A percentile compares a stretch with the other conserved stretches of the same genome.
These are phyloP conservation scores for Talaromyces sp. DNA, from an alignment of 2,329 filamentous ascomycete genomes.

Conservation along the genomic window DNA sequence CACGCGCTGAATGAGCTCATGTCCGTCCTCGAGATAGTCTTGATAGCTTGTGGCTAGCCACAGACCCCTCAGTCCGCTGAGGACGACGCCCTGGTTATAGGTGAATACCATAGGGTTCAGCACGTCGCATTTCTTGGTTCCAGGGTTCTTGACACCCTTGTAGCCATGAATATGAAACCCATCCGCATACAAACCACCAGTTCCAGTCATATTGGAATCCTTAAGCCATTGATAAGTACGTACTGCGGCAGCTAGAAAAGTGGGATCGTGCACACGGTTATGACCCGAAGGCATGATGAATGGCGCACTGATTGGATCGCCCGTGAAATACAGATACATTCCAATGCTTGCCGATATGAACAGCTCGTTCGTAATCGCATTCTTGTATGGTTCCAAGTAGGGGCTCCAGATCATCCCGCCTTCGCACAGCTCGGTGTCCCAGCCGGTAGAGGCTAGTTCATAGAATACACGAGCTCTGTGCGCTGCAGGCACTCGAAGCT, in stretches of 20 bases:
- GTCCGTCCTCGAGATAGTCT: constrained; percentile 72
- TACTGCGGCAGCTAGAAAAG: constrained; percentile 69
- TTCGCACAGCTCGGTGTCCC: constrained; percentile 75
- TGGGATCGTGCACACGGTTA: constrained; percentile 52
- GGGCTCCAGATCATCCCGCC: constrained; percentile 94
- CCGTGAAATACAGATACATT: constrained; percentile 89
- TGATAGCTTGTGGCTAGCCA: constrained; percentile 73
- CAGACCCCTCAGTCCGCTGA: constrained; percentile 75
- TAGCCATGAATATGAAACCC: constrained; percentile 80
- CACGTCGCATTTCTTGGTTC: constrained; percentile 71
- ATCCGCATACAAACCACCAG: constrained; percentile 72
- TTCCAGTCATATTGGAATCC: constrained; percentile 75
- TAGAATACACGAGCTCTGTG: constrained; percentile 83
- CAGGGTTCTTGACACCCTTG: constrained; percentile 53
- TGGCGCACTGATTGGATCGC: constrained; percentile 69
- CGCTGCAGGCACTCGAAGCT: constrained; percentile 73
- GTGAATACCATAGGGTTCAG: constrained; percentile 89
- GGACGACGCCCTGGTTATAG: constrained; percentile 89
- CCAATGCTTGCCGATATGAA: constrained; percentile 78
- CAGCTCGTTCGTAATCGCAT: constrained; percentile 91
- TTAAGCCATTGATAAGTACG: constrained; percentile 79
- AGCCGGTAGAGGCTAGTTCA: constrained; percentile 72
- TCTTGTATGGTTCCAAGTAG: constrained; percentile 78
- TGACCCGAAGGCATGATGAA: constrained; percentile 51
- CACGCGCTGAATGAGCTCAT: constrained; percentile 69